Conservation (phyloP, 441 rosid species). For the Euphorbia celastroides region DNA sequence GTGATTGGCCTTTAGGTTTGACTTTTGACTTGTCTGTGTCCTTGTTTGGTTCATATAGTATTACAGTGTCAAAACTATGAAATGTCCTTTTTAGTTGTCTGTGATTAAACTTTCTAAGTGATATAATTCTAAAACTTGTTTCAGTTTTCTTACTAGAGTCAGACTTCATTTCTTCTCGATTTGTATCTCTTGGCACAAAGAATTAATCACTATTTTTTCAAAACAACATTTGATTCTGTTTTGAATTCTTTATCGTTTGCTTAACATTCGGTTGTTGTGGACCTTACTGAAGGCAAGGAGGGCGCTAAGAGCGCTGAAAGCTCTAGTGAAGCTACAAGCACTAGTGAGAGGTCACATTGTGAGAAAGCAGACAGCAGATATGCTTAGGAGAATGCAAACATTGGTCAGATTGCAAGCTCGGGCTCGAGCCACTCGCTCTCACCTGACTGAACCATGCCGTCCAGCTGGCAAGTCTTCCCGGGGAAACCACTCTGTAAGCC, state of each 20-base stretch:
- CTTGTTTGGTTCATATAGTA: not conserved
- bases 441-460: conserved; percentile 51
- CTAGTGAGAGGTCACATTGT: conserved; percentile 88
- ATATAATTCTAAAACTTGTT: not conserved
- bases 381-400: conserved; percentile 74
- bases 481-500: conserved; percentile 54
- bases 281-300: conserved; percentile 56
- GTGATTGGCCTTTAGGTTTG: not conserved
- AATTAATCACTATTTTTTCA: too few relatives aligned
- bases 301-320: conserved; percentile 83
- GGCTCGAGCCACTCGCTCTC: conserved; percentile 52
- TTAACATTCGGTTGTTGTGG: not conserved
- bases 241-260: not conserved
- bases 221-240: too few relatives aligned
- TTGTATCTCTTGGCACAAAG: not conserved
- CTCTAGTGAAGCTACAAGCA: conserved; percentile 90
- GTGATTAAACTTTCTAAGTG: not conserved
- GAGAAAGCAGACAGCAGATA: conserved; percentile 60
- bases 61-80: not conserved
- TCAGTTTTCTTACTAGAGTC: not conserved
- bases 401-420: conserved; percentile 70
- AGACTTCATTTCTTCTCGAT: not conserved
- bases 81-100: not conserved
- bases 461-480: conserved; percentile 58
- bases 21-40: not conserved